Conservation (phyloP, 495 filamentous ascomycete species). For the Aeminium ludgeri region DNA sequence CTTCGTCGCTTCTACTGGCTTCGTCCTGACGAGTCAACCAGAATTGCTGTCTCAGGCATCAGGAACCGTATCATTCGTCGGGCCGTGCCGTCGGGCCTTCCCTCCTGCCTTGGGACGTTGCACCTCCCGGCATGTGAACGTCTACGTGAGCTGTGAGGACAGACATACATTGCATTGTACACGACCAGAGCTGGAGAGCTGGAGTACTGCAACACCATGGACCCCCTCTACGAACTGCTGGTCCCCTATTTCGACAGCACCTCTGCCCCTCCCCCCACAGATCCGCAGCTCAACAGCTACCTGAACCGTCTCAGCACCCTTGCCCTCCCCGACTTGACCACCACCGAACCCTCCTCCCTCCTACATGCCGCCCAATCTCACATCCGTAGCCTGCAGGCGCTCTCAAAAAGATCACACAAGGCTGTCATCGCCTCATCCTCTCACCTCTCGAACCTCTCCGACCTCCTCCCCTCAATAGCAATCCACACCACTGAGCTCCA, state of each 20-base stretch:
- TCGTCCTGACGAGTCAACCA: no score
- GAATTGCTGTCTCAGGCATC: no score
- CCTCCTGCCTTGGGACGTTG: no score
- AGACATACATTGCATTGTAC: background rate
- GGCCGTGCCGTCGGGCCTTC: no score
- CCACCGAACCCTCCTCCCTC: constrained; percentile 63
- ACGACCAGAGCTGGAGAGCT: background rate
- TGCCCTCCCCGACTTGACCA: constrained; percentile 52
- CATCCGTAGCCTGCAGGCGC: constrained; percentile 69
- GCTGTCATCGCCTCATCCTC: constrained; percentile 65
- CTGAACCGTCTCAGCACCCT: constrained; percentile 66
- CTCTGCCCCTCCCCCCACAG: constrained; percentile 21
- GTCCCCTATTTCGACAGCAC: constrained; percentile 38
- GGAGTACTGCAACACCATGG: constrained; percentile 29
- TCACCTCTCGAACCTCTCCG: constrained; percentile 53
- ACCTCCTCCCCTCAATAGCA: constrained; percentile 49
- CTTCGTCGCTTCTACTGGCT: no score
- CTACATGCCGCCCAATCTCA: constrained; percentile 64
- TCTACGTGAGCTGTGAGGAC: no score
- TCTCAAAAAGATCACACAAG: constrained; percentile 85
- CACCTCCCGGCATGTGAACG: no score
- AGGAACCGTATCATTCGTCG: no score
- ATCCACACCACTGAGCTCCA: constrained; percentile 47
- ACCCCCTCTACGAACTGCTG: constrained; percentile 57
- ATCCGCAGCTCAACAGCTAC: constrained; percentile 45